Evolutionary conservation across 1,284 basidiomycete genomes (phyloP).

Genomic region (Ceratobasidium sp.): DNA sequence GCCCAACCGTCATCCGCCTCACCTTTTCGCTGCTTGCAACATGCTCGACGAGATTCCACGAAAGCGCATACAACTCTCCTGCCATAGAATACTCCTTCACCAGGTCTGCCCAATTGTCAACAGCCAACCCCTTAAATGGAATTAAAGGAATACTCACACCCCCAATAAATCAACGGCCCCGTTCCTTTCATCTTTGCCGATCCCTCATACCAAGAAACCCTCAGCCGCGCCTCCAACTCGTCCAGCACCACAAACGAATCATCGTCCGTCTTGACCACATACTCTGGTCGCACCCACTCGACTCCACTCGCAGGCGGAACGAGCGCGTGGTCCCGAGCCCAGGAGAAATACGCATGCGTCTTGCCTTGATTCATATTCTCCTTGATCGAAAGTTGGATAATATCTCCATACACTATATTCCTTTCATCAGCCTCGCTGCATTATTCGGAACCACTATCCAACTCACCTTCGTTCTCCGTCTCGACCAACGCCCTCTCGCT

Average conservation of each 20-base stretch:
- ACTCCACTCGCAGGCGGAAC: slow-evolving; percentile 50
- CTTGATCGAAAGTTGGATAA: slow-evolving; percentile 79
- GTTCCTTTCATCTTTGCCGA: too few species aligned
- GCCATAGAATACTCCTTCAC: slow-evolving; percentile 95
- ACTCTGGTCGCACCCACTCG: slow-evolving; percentile 81
- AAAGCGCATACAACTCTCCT: slow-evolving; percentile 92
- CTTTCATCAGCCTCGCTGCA: background rate
- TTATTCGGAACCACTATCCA: slow-evolving; percentile 47
- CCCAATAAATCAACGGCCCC: slow-evolving; percentile 89
- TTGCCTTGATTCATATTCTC: slow-evolving; percentile 96
- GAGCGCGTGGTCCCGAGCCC: slow-evolving; percentile 90
- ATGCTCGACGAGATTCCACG: slow-evolving; percentile 89
- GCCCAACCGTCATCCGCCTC: slow-evolving; percentile 74
- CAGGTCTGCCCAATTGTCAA: slow-evolving; percentile 58
- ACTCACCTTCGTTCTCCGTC: slow-evolving; percentile 90
- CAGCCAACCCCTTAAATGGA: background rate
- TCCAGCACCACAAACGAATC: slow-evolving; percentile 88
- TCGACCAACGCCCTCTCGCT: slow-evolving; percentile 76
- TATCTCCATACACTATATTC: slow-evolving; percentile 82
- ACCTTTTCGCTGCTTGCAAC: slow-evolving; percentile 76
- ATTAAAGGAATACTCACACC: slow-evolving; percentile 53
- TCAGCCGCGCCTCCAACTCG: slow-evolving; percentile 12
- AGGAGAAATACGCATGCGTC: slow-evolving; percentile 83
- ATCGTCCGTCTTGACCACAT: slow-evolving; percentile 89
- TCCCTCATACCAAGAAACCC: slow-evolving; percentile 10